Conservation (phyloP, 768 basidiomycete genomes). For the Leucosporidium scottii region DNA sequence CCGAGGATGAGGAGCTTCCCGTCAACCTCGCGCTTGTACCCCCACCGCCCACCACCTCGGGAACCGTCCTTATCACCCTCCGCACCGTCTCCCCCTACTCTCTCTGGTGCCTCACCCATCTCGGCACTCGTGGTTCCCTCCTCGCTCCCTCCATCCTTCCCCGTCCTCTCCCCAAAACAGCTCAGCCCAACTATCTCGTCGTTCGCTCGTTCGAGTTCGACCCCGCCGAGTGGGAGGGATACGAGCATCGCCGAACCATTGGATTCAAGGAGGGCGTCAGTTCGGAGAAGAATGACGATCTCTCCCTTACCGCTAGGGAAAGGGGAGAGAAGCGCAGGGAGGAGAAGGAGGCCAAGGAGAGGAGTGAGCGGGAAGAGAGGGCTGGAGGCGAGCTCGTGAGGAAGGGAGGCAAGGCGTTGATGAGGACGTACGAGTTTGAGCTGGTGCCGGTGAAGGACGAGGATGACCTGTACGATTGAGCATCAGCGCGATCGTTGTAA, state of each 20-base stretch:
- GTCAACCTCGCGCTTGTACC: constrained; percentile 5
- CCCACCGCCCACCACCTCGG: constrained; percentile 31
- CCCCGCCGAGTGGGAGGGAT: constrained; percentile 65
- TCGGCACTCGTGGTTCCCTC: constrained; percentile 35
- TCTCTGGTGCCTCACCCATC: constrained; percentile 55
- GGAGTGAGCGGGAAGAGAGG: not conserved
- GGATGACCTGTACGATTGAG: constrained; percentile 3
- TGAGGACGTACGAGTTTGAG: constrained; percentile 33
- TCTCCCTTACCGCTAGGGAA: constrained; percentile 41
- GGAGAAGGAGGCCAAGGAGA: not conserved
- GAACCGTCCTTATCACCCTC: constrained; percentile 71
- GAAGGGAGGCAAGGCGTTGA: constrained; percentile 1
- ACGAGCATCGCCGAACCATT: constrained; percentile 90
- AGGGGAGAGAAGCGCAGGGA: constrained; percentile 2
- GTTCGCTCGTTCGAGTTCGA: constrained; percentile 75
- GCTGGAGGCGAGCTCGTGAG: not conserved
- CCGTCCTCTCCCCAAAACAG: not conserved
- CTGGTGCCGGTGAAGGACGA: constrained; percentile 7
- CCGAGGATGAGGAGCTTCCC: not conserved
- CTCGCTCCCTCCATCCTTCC: constrained; percentile 35
- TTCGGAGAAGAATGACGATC: constrained; percentile 59
- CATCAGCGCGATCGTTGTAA: not conserved
- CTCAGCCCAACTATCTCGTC: constrained; percentile 49
- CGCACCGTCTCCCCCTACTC: constrained; percentile 83
- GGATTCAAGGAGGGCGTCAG: constrained; percentile 63